phyloP scores from a whole-genome alignment of 805 yeast genomes.

The Candida alai region DNA sequence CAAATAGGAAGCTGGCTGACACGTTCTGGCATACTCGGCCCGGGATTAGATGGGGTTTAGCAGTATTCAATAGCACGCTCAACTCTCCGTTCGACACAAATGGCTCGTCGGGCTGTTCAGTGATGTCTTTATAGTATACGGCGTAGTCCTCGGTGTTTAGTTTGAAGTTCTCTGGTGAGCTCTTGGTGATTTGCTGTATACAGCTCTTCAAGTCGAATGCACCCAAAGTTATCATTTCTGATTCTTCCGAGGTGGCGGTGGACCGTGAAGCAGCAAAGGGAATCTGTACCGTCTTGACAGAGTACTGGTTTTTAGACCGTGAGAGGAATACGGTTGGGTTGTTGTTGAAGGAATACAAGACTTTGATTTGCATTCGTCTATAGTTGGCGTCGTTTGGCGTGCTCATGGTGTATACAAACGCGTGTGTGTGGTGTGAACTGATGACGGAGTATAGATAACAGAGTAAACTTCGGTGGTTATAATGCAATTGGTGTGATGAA shows the following conservation, averaged over 20 bases:
- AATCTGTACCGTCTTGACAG: slow-evolving; percentile 37
- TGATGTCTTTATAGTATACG: slow-evolving; percentile 43
- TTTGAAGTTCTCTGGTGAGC: slow-evolving; percentile 42
- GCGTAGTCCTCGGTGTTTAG: slow-evolving; percentile 39
- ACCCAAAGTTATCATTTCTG: slow-evolving; percentile 34
- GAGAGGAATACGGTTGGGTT: slow-evolving; percentile 41
- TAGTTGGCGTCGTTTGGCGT: slow-evolving; percentile 9
- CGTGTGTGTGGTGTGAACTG: slow-evolving; percentile 1
- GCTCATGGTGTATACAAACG: slow-evolving; percentile 9
- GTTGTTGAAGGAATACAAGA: slow-evolving; percentile 42
- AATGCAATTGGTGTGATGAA: not conserved
- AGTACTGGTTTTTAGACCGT: slow-evolving; percentile 29
- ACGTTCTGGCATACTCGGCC: slow-evolving; percentile 60
- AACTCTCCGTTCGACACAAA: slow-evolving; percentile 41
- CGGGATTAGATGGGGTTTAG: slow-evolving; percentile 30
- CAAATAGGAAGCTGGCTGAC: slow-evolving; percentile 40
- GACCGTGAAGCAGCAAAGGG: too few species aligned
- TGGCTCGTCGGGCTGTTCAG: slow-evolving; percentile 48
- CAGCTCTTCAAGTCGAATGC: slow-evolving; percentile 40
- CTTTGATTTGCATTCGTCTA: slow-evolving; percentile 43
- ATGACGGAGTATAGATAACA: not conserved
- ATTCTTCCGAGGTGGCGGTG: slow-evolving; percentile 14
- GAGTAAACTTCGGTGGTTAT: too few species aligned
- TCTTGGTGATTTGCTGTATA: slow-evolving; percentile 32
- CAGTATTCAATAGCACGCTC: slow-evolving; percentile 24